Conservation (phyloP, 1,139 yeast genomes). For the Yamadazyma friedrichii region DNA sequence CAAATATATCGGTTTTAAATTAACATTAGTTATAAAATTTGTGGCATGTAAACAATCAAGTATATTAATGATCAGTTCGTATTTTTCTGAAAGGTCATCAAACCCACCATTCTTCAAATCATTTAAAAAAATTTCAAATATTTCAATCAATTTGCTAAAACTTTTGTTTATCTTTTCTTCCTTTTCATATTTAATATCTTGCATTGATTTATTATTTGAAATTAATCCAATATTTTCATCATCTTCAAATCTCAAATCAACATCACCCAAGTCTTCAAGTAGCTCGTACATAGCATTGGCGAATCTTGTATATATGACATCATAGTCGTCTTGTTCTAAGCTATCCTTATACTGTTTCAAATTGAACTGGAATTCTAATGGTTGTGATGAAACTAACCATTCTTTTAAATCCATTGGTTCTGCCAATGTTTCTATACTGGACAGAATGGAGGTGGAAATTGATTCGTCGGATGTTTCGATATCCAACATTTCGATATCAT, state of each 20-base stretch:
- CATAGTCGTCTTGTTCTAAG: constrained; percentile 19
- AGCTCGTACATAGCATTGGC: constrained; percentile 34
- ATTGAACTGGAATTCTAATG: constrained; percentile 34
- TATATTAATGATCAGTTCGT: constrained; percentile 37
- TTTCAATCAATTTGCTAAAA: constrained; percentile 26
- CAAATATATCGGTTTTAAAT: constrained; percentile 45
- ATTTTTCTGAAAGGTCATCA: constrained; percentile 18
- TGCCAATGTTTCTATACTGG: constrained; percentile 12
- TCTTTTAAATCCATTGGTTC: constrained; percentile 29
- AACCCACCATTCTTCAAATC: constrained; percentile 16
- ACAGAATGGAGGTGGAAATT: constrained; percentile 20
- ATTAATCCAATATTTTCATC: constrained; percentile 29
- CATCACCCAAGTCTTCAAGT: constrained; percentile 27
- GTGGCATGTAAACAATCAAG: constrained; percentile 58
- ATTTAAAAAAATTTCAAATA: constrained; percentile 18
- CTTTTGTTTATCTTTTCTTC: constrained; percentile 23
- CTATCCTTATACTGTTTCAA: constrained; percentile 25
- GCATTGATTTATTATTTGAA: constrained; percentile 12
- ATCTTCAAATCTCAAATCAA: constrained; percentile 15
- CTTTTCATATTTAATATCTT: constrained; percentile 1
- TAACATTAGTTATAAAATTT: constrained; percentile 42
- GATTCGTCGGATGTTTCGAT: constrained; percentile 37
- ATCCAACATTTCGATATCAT: constrained; percentile 48
- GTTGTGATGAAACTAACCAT: constrained; percentile 32
- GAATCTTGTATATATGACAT: constrained; percentile 25